Evolutionary conservation across 495 filamentous ascomycete species (phyloP).

Genomic region (Sordaria brevicollis): DNA sequence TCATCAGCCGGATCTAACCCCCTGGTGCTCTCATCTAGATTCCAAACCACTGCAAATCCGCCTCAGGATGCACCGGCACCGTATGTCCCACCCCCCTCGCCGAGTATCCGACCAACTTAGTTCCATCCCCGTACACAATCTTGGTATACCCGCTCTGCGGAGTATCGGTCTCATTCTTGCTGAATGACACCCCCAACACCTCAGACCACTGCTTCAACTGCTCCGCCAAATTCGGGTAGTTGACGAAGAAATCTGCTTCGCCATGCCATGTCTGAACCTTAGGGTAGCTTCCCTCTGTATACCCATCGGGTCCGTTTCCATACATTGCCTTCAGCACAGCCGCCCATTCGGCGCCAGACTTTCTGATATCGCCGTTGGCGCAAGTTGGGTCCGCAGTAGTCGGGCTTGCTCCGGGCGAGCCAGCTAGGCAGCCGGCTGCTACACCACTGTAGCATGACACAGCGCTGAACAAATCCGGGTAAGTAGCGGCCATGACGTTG

Average conservation of each 20-base stretch:
- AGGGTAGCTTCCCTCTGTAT: constrained; percentile 22
- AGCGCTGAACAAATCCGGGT: constrained; percentile 31
- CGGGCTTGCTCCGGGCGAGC: constrained; percentile 22
- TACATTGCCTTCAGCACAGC: constrained; percentile 18
- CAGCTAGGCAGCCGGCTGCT: constrained; percentile 29
- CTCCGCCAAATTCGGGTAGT: constrained; percentile 32
- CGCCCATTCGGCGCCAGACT: constrained; percentile 27
- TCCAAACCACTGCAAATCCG: constrained; percentile 36
- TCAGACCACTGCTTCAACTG: constrained; percentile 33
- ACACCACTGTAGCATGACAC: constrained; percentile 31
- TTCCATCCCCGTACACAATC: constrained; percentile 33
- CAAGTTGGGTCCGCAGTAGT: constrained; percentile 30
- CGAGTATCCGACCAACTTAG: constrained; percentile 28
- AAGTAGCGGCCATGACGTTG: constrained; percentile 26
- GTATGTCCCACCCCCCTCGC: constrained; percentile 39
- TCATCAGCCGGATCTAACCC: not conserved
- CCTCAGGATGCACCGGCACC: constrained; percentile 27
- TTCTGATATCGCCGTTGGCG: constrained; percentile 22
- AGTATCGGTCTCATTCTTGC: constrained; percentile 20
- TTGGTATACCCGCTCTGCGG: constrained; percentile 31
- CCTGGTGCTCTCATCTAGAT: not conserved
- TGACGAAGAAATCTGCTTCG: constrained; percentile 22
- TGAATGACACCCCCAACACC: constrained; percentile 20
- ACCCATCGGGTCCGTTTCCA: constrained; percentile 11
- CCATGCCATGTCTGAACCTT: constrained; percentile 32